phyloP scores from a whole-genome alignment of 2,329 filamentous ascomycete species.

The Paraphaeosphaeria minitans region DNA sequence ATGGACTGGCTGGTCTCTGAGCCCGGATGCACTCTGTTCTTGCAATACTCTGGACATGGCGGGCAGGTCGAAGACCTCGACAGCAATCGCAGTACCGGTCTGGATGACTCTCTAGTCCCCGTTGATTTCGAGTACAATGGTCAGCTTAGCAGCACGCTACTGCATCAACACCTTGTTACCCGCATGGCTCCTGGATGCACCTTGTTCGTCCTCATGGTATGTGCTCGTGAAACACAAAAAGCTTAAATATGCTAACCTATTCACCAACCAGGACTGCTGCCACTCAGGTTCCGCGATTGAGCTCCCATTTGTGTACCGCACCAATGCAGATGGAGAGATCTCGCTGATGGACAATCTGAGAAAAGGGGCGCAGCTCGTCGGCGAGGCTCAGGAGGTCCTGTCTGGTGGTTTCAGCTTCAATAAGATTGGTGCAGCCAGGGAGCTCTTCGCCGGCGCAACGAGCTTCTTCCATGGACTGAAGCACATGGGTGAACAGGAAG shows the following conservation, averaged over 20 bases:
- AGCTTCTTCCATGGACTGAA: slow-evolving; percentile 60
- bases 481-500: slow-evolving; percentile 53
- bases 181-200: slow-evolving; percentile 57
- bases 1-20: slow-evolving; percentile 64
- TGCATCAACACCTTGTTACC: slow-evolving; percentile 60
- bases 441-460: slow-evolving; percentile 59
- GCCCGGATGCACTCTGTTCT: slow-evolving; percentile 58
- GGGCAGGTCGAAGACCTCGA: slow-evolving; percentile 57
- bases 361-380: slow-evolving; percentile 56
- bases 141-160: slow-evolving; percentile 58
- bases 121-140: slow-evolving; percentile 59
- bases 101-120: slow-evolving; percentile 60
- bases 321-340: slow-evolving; percentile 62
- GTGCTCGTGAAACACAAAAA: background rate
- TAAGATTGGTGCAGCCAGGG: slow-evolving; percentile 57
- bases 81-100: slow-evolving; percentile 41
- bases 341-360: slow-evolving; percentile 61
- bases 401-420: slow-evolving; percentile 57
- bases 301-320: slow-evolving; percentile 63
- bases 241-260: background rate
- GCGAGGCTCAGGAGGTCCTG: slow-evolving; percentile 57
- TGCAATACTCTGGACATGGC: slow-evolving; percentile 66
- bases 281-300: slow-evolving; percentile 65
- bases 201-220: slow-evolving; percentile 59
- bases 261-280: slow-evolving; percentile 58